These are phyloP conservation scores for Cyclostephanos tholiformis DNA, from an alignment of 108 stramenopile species.

Conservation along the genomic window DNA sequence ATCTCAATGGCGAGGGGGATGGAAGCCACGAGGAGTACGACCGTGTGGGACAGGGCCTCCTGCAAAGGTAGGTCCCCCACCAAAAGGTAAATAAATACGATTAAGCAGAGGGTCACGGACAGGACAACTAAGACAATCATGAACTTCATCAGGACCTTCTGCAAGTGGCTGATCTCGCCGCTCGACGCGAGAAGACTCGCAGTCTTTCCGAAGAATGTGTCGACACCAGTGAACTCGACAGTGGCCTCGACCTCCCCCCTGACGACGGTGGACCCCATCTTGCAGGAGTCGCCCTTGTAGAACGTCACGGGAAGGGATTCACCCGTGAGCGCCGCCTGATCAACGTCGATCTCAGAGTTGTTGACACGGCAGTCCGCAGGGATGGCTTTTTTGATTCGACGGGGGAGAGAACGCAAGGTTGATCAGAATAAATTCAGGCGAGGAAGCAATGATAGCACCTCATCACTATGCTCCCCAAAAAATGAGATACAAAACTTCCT, in stretches of 20 bases:
- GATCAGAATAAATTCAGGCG: neutral
- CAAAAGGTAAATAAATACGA: conserved; percentile 56
- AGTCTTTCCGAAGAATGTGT: conserved; percentile 84
- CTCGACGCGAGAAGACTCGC: conserved; percentile 57
- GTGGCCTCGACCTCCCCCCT: conserved; percentile 71
- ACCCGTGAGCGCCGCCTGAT: conserved; percentile 83
- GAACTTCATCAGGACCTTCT: conserved; percentile 66
- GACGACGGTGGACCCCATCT: conserved; percentile 79
- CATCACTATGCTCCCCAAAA: neutral
- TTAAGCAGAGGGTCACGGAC: conserved; percentile 56
- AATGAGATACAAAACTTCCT: neutral
- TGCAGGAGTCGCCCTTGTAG: conserved; percentile 56
- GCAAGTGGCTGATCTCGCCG: conserved; percentile 59
- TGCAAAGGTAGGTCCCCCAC: conserved; percentile 35
- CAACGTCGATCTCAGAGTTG: conserved; percentile 60
- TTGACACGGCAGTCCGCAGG: conserved; percentile 72
- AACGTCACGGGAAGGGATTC: conserved; percentile 86
- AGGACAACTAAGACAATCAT: conserved; percentile 62
- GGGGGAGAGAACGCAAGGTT: neutral
- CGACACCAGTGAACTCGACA: conserved; percentile 67
- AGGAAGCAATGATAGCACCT: neutral
- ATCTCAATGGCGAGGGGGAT: conserved; percentile 87
- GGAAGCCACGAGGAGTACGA: conserved; percentile 79
- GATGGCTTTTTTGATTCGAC: conserved; percentile 26
- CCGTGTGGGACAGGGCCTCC: conserved; percentile 53